Conservation (phyloP, 805 yeast species). For the Myxozyma geophila region DNA sequence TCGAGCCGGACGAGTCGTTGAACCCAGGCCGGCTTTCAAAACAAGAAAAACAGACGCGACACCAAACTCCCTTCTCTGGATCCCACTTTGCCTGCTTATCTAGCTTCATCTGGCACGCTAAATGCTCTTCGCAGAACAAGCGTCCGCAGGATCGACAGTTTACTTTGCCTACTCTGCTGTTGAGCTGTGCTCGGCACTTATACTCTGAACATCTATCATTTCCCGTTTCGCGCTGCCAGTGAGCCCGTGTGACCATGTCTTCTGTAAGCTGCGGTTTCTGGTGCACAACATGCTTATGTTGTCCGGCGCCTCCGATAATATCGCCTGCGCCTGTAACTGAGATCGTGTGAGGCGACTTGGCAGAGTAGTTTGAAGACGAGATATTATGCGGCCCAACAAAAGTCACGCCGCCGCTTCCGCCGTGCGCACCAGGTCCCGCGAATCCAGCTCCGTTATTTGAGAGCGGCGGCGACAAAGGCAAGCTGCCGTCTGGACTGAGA, state of each 20-base stretch:
- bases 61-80: constrained; percentile 63
- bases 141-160: constrained; percentile 81
- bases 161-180: constrained; percentile 59
- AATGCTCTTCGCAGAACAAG: constrained; percentile 69
- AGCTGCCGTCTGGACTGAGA: constrained; percentile 6
- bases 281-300: constrained; percentile 6
- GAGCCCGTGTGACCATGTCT: constrained; percentile 52
- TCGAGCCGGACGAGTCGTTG: constrained; percentile 50
- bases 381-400: constrained; percentile 26
- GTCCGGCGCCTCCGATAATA: background rate
- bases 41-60: constrained; percentile 70
- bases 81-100: constrained; percentile 55
- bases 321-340: background rate
- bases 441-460: constrained; percentile 8
- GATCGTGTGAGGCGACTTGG: background rate
- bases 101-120: constrained; percentile 58
- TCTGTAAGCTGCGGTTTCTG: constrained; percentile 37
- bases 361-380: constrained; percentile 1
- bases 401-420: constrained; percentile 9
- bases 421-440: constrained; percentile 18
- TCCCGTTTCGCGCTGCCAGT: constrained; percentile 61
- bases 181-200: constrained; percentile 52
- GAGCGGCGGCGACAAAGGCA: constrained; percentile 8
- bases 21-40: constrained; percentile 60
- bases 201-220: constrained; percentile 51